Conservation (phyloP, 306 rosid genomes). For the Castanea mollissima region DNA sequence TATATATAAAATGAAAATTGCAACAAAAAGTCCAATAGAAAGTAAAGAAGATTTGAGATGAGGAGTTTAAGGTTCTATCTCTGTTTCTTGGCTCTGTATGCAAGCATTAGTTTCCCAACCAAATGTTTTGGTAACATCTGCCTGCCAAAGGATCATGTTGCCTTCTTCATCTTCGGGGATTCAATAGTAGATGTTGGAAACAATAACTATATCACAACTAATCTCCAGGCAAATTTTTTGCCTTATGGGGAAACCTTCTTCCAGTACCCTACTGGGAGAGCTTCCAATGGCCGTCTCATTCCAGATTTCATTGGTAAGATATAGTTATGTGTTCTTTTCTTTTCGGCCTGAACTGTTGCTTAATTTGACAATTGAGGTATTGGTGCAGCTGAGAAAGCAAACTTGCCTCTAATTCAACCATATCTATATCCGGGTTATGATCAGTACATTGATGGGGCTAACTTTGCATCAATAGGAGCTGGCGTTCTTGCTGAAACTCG, state of each 20-base stretch:
- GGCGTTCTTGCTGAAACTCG: neutral
- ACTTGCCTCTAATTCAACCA: neutral
- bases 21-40: neutral
- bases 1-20: neutral
- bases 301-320: slow-evolving; percentile 51
- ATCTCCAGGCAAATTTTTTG: neutral
- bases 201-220: neutral
- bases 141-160: slow-evolving; percentile 12
- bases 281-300: neutral
- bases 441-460: slow-evolving; percentile 13
- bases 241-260: neutral
- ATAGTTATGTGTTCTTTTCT: neutral
- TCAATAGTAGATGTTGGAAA: slow-evolving; percentile 50
- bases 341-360: neutral
- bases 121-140: neutral
- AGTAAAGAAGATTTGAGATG: slow-evolving; percentile 1
- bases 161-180: slow-evolving; percentile 63
- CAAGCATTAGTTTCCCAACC: slow-evolving; percentile 1
- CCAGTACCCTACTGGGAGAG: neutral
- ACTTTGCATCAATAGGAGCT: slow-evolving; percentile 50
- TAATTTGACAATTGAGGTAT: neutral
- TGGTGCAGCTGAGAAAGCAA: neutral
- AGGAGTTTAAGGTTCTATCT: neutral
- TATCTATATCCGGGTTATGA: neutral
- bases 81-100: slow-evolving; percentile 4